Base-by-base conservation (phyloP, 306 rosid species). In the Abrus precatorius region DNA sequence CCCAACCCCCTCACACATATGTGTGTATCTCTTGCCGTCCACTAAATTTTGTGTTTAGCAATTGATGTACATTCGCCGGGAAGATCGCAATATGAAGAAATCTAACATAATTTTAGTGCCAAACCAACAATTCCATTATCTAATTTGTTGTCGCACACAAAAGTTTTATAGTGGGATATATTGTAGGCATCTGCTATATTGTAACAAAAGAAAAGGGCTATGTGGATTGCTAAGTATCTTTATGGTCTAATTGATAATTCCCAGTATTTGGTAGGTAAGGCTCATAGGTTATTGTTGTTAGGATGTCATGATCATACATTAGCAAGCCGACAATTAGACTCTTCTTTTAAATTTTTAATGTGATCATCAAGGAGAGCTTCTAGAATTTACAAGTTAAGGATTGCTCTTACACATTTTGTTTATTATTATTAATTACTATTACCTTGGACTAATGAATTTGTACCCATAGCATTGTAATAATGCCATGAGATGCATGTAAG, bases 271-370 rank as follows among this genome's bases (percentile, higher is more conserved):
- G 81, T 83, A 59, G 83, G 72, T 83, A 71, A 80, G 69, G 48
- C 43, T 11, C 53, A 3, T 76, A 59, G 56, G 72, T 49, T 59
- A 43, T 75, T 75, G 81, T 70, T 82, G 93, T 86, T 78, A 49
- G 53, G 80, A 82, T 79, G 89, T 92, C 90, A 72, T 69, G n/a
- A 85, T 91, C 92, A 83, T 65, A 44, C 77, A 69, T 81, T 75
- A 79, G 82, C 91, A 87, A 78, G 40, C 12, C 43, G 87, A 79
- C 86, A 49, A 59, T 48, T 74, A 79, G 54, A 54, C 72, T 59
- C 36, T 29, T 63, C 36, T 78, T 67, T 64, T 38, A 36, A 80
- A 84, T 77, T 75, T 73, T 65, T 50, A 50, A 72, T 34, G 77
- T 74, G 83, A 52, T 64, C 48, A 82, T 75, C 86, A 73, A 74